phyloP scores from a whole-genome alignment of 148 eudicot genomes.

The Silene latifolia region DNA sequence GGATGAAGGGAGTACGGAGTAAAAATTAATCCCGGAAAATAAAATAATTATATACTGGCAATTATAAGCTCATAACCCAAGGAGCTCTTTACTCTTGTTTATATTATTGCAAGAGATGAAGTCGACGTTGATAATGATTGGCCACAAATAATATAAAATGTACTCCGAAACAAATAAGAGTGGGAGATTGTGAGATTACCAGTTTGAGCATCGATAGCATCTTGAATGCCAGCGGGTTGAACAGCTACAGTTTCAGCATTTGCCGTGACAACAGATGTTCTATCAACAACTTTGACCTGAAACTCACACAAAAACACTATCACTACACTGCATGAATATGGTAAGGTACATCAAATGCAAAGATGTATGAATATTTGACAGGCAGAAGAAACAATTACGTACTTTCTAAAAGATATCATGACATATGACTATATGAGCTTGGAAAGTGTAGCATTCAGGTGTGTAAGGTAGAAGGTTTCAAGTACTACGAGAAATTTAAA shows the following conservation, averaged over 20 bases:
- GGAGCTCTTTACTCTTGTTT: background rate
- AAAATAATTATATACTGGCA: background rate
- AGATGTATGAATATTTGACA: background rate
- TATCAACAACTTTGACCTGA: slow-evolving; percentile 87
- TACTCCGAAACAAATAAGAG: background rate
- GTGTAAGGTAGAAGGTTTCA: background rate
- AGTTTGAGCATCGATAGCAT: slow-evolving; percentile 67
- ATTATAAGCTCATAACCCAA: background rate
- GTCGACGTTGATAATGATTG: background rate
- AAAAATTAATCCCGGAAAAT: background rate
- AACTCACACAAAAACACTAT: slow-evolving; percentile 7
- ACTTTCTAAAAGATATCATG: background rate
- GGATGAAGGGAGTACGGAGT: background rate
- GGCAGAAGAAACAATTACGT: background rate
- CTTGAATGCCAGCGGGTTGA: slow-evolving; percentile 78
- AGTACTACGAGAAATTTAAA: background rate
- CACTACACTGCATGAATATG: background rate
- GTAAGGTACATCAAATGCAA: background rate
- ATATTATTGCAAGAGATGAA: background rate
- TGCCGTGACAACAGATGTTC: slow-evolving; percentile 71
- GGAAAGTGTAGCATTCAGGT: background rate
- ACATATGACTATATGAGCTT: background rate
- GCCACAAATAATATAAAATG: background rate
- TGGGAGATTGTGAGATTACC: slow-evolving; percentile 39
- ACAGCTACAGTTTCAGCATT: slow-evolving; percentile 90